These are phyloP conservation scores for Phylloporus scabripes DNA, from an alignment of 768 basidiomycete genomes.

Conservation along the genomic window DNA sequence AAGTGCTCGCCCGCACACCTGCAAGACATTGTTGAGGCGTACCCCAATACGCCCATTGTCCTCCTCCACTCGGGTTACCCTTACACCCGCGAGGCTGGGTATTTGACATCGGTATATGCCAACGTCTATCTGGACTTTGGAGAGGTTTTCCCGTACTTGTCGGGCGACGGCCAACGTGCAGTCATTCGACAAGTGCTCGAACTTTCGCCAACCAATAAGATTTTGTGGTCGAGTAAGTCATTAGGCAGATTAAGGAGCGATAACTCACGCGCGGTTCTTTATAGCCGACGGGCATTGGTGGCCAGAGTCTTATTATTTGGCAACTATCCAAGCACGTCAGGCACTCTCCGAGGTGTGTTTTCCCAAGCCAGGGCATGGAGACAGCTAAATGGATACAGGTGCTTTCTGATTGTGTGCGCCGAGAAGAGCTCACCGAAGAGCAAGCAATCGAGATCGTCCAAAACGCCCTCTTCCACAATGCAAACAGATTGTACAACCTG, in stretches of 20 bases:
- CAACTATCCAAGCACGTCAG: slow-evolving; percentile 55
- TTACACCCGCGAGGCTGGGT: slow-evolving; percentile 72
- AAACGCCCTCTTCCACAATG: slow-evolving; percentile 59
- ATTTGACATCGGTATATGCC: slow-evolving; percentile 61
- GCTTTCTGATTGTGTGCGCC: slow-evolving; percentile 43
- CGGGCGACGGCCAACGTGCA: slow-evolving; percentile 53
- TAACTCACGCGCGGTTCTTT: not conserved
- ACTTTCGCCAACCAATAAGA: slow-evolving; percentile 69
- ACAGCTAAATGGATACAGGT: slow-evolving; percentile 57
- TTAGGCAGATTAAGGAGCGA: not conserved
- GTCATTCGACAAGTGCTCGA: slow-evolving; percentile 63
- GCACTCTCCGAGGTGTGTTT: slow-evolving; percentile 51
- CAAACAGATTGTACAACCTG: slow-evolving; percentile 59
- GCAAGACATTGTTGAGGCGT: slow-evolving; percentile 63
- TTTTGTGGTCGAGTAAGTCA: slow-evolving; percentile 68
- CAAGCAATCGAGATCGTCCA: slow-evolving; percentile 52
- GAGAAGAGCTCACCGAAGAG: slow-evolving; percentile 46
- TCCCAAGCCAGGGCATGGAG: not conserved
- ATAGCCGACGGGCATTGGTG: slow-evolving; percentile 40
- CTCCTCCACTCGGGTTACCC: slow-evolving; percentile 77
- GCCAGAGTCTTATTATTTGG: slow-evolving; percentile 74
- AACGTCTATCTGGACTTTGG: slow-evolving; percentile 82
- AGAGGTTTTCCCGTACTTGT: slow-evolving; percentile 68
- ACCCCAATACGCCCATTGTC: slow-evolving; percentile 55
- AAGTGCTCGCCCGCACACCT: slow-evolving; percentile 60